A percentile compares a stretch with the other conserved stretches of the same genome.
phyloP scores from a whole-genome alignment of 2,329 filamentous ascomycete genomes.

The Lachnellula arida region DNA sequence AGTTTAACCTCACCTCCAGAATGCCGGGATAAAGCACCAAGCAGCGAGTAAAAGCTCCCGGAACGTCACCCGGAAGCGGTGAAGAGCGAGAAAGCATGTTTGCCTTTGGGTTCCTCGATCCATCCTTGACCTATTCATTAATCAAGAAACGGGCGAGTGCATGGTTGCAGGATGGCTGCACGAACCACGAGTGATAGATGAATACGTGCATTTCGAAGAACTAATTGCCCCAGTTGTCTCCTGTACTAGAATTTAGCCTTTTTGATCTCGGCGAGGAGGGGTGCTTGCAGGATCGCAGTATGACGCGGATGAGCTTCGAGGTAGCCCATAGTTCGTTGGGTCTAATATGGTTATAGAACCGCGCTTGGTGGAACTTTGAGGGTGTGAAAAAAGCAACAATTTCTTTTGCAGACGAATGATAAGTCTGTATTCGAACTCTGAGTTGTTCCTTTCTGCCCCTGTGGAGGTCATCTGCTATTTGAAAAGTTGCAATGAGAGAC shows the following conservation, averaged over 20 bases:
- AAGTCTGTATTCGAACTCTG: not conserved
- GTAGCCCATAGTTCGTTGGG: not conserved
- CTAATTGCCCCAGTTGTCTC: not conserved
- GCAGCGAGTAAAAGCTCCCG: not conserved
- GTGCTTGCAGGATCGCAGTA: not conserved
- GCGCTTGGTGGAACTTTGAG: not conserved
- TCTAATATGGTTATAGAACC: not conserved
- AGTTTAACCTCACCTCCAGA: not conserved
- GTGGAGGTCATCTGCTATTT: not conserved
- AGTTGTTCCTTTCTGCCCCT: not conserved
- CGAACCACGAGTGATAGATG: not conserved
- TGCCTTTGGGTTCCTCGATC: not conserved
- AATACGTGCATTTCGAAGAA: not conserved
- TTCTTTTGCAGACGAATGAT: not conserved
- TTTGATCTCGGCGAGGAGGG: not conserved
- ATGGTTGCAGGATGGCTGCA: not conserved
- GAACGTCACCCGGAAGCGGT: not conserved
- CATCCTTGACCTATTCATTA: not conserved
- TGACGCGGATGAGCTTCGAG: not conserved
- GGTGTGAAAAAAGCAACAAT: not conserved
- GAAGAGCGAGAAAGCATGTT: not conserved
- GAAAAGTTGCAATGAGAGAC: not conserved
- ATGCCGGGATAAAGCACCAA: not conserved
- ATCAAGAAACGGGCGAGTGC: not conserved
- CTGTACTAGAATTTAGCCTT: not conserved